Evolutionary conservation across 352 stramenopile species (phyloP).

Genomic region (Peronospora farinosa): DNA sequence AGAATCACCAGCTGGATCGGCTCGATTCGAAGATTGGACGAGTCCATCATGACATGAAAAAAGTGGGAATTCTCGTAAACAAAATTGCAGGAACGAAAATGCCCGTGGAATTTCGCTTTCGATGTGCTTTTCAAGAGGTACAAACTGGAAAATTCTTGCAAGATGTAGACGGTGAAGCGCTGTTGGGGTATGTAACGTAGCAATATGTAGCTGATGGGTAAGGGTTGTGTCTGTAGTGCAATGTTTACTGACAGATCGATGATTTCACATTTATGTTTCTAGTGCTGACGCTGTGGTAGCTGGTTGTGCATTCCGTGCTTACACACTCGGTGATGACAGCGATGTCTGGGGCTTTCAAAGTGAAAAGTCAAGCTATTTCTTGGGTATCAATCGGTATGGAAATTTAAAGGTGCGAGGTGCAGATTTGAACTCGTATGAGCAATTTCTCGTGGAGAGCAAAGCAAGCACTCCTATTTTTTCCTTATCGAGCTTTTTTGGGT

Average conservation of each 20-base stretch:
- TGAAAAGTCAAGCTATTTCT: slow-evolving; percentile 54
- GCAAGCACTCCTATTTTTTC: slow-evolving; percentile 52
- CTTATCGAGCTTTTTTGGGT: slow-evolving; percentile 63
- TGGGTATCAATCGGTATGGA: slow-evolving; percentile 67
- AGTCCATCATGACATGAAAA: slow-evolving; percentile 65
- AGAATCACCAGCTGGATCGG: slow-evolving; percentile 58
- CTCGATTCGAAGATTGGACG: slow-evolving; percentile 58
- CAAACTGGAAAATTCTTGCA: slow-evolving; percentile 44
- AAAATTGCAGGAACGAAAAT: slow-evolving; percentile 38
- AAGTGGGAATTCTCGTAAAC: slow-evolving; percentile 56
- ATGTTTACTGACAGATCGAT: background rate
- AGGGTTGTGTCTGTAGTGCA: background rate
- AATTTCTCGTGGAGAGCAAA: slow-evolving; percentile 59
- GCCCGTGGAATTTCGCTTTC: slow-evolving; percentile 46
- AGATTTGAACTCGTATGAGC: slow-evolving; percentile 70
- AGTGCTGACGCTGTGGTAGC: slow-evolving; percentile 61
- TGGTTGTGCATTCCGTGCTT: slow-evolving; percentile 67
- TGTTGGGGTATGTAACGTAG: slow-evolving; percentile 39
- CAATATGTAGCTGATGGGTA: background rate
- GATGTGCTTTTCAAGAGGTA: slow-evolving; percentile 67
- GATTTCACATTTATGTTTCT: background rate
- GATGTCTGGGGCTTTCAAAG: slow-evolving; percentile 79
- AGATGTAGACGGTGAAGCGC: slow-evolving; percentile 50
- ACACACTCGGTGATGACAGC: slow-evolving; percentile 64
- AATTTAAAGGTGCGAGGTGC: slow-evolving; percentile 53